phyloP scores from a whole-genome alignment of 192 early-diverging fungal genomes.

The Spizellomyces sp. region DNA sequence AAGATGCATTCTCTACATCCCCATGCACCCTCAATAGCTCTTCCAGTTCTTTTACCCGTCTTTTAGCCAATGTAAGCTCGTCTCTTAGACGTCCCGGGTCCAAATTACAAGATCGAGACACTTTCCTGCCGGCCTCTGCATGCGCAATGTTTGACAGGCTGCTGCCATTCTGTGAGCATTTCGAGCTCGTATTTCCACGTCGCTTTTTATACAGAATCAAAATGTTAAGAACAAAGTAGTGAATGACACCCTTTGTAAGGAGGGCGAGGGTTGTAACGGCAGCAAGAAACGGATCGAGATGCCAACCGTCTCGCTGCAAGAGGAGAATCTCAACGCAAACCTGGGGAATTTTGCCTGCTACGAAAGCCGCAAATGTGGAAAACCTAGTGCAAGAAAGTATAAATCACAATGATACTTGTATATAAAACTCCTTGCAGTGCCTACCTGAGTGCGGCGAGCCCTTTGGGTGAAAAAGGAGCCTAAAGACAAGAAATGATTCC shows the following conservation, averaged over 20 bases:
- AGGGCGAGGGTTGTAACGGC: slow-evolving; percentile 13
- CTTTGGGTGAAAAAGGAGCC: slow-evolving; percentile 18
- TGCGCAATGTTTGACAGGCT: no score
- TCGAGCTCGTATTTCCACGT: not conserved
- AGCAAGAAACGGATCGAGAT: slow-evolving; percentile 14
- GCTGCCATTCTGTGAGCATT: no score
- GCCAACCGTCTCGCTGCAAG: slow-evolving; percentile 18
- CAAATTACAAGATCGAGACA: no score
- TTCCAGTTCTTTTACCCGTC: no score
- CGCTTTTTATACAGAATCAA: not conserved
- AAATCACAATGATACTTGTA: not conserved
- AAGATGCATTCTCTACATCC: no score
- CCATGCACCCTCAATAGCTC: no score
- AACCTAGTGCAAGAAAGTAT: not conserved
- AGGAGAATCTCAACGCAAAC: slow-evolving; percentile 17
- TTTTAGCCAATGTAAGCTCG: no score
- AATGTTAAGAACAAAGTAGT: slow-evolving; percentile 11
- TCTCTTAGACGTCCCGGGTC: no score
- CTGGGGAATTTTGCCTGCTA: slow-evolving; percentile 17
- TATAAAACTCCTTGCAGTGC: not conserved
- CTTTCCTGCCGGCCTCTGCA: no score
- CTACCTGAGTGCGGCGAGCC: slow-evolving; percentile 4
- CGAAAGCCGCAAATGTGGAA: slow-evolving; percentile 13
- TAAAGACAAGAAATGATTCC: not conserved
- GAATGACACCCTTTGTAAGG: not conserved